Evolutionary conservation across 495 filamentous ascomycete species (phyloP).

Genomic region (Collariella sp.): DNA sequence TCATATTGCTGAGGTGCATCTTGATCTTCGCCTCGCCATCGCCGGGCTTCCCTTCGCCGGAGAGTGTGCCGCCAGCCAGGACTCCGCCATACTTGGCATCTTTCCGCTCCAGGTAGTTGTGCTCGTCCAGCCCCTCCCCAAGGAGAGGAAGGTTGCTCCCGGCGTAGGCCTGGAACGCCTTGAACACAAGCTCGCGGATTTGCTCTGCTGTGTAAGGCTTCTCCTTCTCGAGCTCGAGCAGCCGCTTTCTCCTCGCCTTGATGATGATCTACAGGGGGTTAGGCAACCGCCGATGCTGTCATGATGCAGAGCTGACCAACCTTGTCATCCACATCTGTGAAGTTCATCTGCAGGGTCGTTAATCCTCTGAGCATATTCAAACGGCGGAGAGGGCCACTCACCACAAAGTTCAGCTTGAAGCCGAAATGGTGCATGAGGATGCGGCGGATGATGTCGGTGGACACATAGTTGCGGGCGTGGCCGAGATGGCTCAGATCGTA

Average conservation of each 20-base stretch:
- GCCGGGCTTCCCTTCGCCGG: slow-evolving; percentile 49
- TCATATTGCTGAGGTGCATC: slow-evolving; percentile 81
- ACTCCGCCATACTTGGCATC: slow-evolving; percentile 56
- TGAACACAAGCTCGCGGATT: slow-evolving; percentile 44
- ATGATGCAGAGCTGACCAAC: slow-evolving; percentile 24
- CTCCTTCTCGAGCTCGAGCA: slow-evolving; percentile 53
- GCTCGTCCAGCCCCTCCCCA: slow-evolving; percentile 37
- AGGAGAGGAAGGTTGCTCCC: slow-evolving; percentile 67
- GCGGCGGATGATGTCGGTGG: slow-evolving; percentile 82
- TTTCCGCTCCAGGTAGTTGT: slow-evolving; percentile 47
- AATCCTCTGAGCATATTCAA: neutral
- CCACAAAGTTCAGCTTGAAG: slow-evolving; percentile 77
- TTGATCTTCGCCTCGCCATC: slow-evolving; percentile 80
- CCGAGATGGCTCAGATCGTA: slow-evolving; percentile 89
- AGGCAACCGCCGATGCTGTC: neutral
- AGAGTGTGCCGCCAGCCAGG: slow-evolving; percentile 52
- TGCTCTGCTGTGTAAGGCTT: slow-evolving; percentile 37
- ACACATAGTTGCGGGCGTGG: slow-evolving; percentile 83
- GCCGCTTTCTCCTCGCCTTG: slow-evolving; percentile 65
- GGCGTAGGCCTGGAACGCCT: slow-evolving; percentile 65
- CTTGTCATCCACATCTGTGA: slow-evolving; percentile 90
- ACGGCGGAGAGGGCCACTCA: neutral
- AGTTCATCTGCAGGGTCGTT: slow-evolving; percentile 56
- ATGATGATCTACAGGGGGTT: slow-evolving; percentile 62
- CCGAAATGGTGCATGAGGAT: slow-evolving; percentile 81